Conservation (phyloP, 371 early-diverging fungal genomes). For the Haplosporangium sp. region DNA sequence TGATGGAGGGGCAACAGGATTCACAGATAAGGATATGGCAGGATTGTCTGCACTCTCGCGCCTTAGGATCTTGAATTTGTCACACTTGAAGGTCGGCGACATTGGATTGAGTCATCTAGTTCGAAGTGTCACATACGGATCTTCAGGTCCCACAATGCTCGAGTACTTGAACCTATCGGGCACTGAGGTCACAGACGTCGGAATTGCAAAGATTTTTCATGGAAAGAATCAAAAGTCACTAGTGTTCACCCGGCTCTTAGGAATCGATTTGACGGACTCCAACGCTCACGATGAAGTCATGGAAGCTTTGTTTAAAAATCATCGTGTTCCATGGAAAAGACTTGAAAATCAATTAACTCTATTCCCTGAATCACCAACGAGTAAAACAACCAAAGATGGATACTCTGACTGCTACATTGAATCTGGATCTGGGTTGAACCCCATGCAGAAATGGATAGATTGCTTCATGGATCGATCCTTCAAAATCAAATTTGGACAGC, state of each 20-base stretch:
- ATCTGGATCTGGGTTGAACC: conserved; percentile 6
- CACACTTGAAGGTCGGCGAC: conserved; percentile 33
- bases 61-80: conserved; percentile 36
- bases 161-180: conserved; percentile 39
- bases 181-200: conserved; percentile 32
- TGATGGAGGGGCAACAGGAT: conserved; percentile 1
- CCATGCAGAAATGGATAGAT: conserved; percentile 36
- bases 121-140: conserved; percentile 35
- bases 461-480: conserved; percentile 18
- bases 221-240: not conserved
- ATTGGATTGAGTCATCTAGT: conserved; percentile 42
- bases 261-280: conserved; percentile 35
- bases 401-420: conserved; percentile 7
- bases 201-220: conserved; percentile 20
- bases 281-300: conserved; percentile 20
- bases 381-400: conserved; percentile 3
- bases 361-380: conserved; percentile 16
- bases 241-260: conserved; percentile 32
- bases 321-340: conserved; percentile 1
- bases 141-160: conserved; percentile 25
- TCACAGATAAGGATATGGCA: conserved; percentile 41
- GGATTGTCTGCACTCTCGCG: conserved; percentile 26
- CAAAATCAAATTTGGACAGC: conserved; percentile 22
- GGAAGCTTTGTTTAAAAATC: conserved; percentile 1
- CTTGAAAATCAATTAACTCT: conserved; percentile 5